These are phyloP conservation scores for Antrodiella citrinella DNA, from an alignment of 768 basidiomycete species.

Conservation along the genomic window DNA sequence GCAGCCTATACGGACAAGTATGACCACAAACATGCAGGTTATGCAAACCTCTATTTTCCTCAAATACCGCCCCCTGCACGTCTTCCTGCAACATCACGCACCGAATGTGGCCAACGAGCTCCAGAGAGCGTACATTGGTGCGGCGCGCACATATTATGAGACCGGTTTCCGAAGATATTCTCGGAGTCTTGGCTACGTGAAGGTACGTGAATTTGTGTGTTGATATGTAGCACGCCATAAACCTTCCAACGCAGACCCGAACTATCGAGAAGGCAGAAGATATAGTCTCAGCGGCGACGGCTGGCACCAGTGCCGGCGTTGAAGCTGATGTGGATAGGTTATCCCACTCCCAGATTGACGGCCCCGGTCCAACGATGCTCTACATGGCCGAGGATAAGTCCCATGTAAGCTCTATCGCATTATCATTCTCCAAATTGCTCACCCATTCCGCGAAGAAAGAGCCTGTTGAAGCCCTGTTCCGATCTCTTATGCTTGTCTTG, in stretches of 20 bases:
- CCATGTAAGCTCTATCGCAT: conserved; percentile 46
- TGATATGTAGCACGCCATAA: background rate
- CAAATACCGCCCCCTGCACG: conserved; percentile 75
- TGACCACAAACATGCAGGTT: conserved; percentile 89
- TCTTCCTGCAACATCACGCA: conserved; percentile 80
- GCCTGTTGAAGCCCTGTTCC: conserved; percentile 73
- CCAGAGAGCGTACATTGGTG: conserved; percentile 76
- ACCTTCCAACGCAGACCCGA: conserved; percentile 39
- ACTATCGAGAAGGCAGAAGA: conserved; percentile 61
- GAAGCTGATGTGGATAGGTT: conserved; percentile 49
- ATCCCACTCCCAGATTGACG: conserved; percentile 64
- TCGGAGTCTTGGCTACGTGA: conserved; percentile 71
- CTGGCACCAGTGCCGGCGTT: conserved; percentile 29
- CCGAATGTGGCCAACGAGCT: conserved; percentile 78
- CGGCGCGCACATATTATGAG: conserved; percentile 89
- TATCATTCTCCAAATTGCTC: background rate
- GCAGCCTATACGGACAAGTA: conserved; percentile 71
- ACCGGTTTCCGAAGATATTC: conserved; percentile 90
- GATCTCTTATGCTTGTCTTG: conserved; percentile 82
- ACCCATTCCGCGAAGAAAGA: conserved; percentile 48
- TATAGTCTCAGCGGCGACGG: conserved; percentile 32
- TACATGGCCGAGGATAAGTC: conserved; percentile 87
- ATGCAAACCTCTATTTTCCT: conserved; percentile 82
- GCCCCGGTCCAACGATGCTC: conserved; percentile 71
- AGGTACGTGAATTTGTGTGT: conserved; percentile 34